phyloP scores from a whole-genome alignment of 257 asterid genomes.

The Petrea volubilis region DNA sequence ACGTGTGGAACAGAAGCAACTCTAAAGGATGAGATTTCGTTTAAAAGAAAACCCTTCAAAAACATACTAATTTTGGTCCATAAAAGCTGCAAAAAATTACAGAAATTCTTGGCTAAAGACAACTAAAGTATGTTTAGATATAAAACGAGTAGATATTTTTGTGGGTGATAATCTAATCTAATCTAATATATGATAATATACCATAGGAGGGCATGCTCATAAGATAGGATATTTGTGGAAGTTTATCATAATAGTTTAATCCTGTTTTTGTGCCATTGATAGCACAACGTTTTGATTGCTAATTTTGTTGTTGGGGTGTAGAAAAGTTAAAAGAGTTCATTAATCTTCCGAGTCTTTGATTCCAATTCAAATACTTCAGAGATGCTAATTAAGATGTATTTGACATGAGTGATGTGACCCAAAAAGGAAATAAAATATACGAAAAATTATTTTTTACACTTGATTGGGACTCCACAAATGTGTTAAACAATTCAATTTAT shows the following conservation, averaged over 20 bases:
- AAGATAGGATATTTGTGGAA: background rate
- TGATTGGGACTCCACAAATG: too few relatives aligned
- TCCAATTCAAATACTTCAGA: conserved; percentile 20
- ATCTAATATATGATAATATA: too few relatives aligned
- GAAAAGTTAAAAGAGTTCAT: too few relatives aligned
- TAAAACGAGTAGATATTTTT: background rate
- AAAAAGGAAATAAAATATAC: too few relatives aligned
- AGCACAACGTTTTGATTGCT: background rate
- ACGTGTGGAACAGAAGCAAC: conserved; percentile 28
- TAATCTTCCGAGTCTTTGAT: conserved; percentile 12
- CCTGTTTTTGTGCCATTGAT: background rate
- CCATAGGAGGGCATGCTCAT: background rate
- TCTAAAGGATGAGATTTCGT: background rate
- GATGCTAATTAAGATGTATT: background rate
- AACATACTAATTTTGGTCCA: background rate
- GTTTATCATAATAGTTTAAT: background rate
- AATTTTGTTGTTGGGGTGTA: background rate
- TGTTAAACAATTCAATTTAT: too few relatives aligned
- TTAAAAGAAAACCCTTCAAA: background rate
- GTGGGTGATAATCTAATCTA: background rate
- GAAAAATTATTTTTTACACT: background rate
- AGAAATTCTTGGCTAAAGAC: background rate
- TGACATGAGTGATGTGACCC: too few relatives aligned
- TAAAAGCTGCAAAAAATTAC: too few relatives aligned
- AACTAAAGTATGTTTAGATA: background rate